Evolutionary conservation across 441 rosid species (phyloP), one percentile per base, ranked within the genome.

Genomic region (Corymbia citriodora): DNA sequence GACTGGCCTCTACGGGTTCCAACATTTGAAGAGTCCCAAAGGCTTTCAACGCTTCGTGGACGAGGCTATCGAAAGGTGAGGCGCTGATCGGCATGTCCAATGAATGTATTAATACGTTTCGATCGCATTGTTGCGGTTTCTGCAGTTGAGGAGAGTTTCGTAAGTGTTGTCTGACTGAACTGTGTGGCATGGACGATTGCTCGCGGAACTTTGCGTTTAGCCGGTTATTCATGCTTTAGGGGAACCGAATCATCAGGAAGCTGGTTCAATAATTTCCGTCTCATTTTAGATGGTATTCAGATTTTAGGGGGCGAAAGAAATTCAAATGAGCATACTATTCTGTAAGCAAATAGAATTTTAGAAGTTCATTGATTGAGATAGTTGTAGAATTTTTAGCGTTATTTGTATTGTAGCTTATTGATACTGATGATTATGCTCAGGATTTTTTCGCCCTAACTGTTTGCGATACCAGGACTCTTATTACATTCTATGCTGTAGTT

Each of bases 11-110:
- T 98, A 98, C 91, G 99, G 99, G 72, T 93, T 96, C 89, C 95
- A 94, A 61, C 97, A 96, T 89, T 94, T 98, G 89, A 96, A 94
- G 91, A 93, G 94, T 25, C 92, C 99, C 86, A 93, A 94, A 92
- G 99, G 99, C 27, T 98, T 97, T 93, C 96, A 90, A 87, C 96
- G 94, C 19, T 98, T 97, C 93, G 99, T 94, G 81, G 98, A 98
- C 59, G 99, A 98, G 81, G 99, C 99, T 87, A 94, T 97, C 88
- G 97, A 97, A 90, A 96, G 97, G 99, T 96, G 87, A 91, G 63
- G 27, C 0, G 9, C 48, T 36, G 61, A 54, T 55, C 65, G 50
- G 49, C 14, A 87, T 27, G 63, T 12, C 63, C 53, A 19, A 45
- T 23, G 17, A 45, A 45, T 45, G 52, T 79, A 45, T 45, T 45